These are phyloP conservation scores for Circinella minor DNA, from an alignment of 371 early-diverging fungal genomes.

Conservation along the genomic window DNA sequence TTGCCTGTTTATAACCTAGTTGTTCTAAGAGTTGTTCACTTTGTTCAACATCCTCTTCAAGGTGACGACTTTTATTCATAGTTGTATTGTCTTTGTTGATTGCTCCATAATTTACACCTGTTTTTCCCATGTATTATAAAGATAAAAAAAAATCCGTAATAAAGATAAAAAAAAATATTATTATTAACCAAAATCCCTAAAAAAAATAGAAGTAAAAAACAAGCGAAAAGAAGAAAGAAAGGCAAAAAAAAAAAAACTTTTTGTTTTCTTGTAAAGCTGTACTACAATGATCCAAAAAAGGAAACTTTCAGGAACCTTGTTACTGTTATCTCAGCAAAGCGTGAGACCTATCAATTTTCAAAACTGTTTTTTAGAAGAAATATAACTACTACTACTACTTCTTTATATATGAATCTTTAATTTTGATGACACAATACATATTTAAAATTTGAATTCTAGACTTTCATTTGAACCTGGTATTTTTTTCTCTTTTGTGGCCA, in stretches of 20 bases:
- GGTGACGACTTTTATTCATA: conserved; percentile 2
- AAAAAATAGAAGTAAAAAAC: background rate
- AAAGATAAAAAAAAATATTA: too few relatives aligned
- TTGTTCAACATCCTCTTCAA: background rate
- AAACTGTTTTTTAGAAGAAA: too few relatives aligned
- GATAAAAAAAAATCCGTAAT: too few relatives aligned
- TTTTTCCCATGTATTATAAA: background rate
- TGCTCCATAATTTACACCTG: background rate
- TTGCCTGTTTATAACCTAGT: conserved; percentile 39
- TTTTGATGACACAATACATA: too few relatives aligned
- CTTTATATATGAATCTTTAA: too few relatives aligned
- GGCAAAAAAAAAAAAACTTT: too few relatives aligned
- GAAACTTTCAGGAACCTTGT: conserved; percentile 3
- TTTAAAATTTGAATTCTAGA: too few relatives aligned
- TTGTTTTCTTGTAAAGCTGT: background rate
- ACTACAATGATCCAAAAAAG: background rate
- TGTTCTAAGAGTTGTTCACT: conserved; percentile 18
- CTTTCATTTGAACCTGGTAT: too few relatives aligned
- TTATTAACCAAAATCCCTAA: background rate
- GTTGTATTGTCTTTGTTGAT: background rate
- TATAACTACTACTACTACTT: too few relatives aligned
- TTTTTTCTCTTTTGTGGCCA: too few relatives aligned
- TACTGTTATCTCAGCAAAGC: too few relatives aligned
- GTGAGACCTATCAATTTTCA: too few relatives aligned
- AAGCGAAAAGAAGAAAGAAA: background rate